phyloP scores from a whole-genome alignment of 2,329 filamentous ascomycete genomes.

The Hirsutella minnesotensis region DNA sequence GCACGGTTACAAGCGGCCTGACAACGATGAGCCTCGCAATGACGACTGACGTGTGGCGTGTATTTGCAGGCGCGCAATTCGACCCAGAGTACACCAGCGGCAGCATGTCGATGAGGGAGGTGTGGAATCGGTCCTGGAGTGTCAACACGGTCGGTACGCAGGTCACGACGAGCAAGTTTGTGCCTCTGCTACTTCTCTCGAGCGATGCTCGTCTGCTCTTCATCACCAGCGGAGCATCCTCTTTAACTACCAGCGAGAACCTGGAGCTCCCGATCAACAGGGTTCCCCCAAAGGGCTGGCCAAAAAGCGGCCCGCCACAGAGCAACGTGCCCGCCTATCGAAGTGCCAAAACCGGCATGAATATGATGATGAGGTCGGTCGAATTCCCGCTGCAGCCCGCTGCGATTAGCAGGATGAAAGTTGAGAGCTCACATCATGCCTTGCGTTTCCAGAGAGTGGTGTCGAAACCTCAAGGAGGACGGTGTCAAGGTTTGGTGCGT shows the following conservation, averaged over 20 bases:
- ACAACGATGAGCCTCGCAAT: too few relatives aligned
- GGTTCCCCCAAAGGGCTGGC: slow-evolving; percentile 29
- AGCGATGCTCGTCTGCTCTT: slow-evolving; percentile 33
- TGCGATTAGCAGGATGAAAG: too few relatives aligned
- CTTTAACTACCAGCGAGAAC: slow-evolving; percentile 18
- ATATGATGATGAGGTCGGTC: slow-evolving; percentile 11
- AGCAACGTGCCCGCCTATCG: not conserved
- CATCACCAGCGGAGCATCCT: slow-evolving; percentile 30
- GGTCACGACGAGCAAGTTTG: slow-evolving; percentile 24
- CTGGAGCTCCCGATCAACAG: slow-evolving; percentile 2
- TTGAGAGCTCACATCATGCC: not conserved
- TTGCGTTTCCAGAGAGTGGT: slow-evolving; percentile 19
- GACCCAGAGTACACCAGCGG: slow-evolving; percentile 19
- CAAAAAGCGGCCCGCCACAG: slow-evolving; percentile 34
- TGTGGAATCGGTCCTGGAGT: slow-evolving; percentile 30
- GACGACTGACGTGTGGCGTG: too few relatives aligned
- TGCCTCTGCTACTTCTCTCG: slow-evolving; percentile 32
- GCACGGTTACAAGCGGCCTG: too few relatives aligned
- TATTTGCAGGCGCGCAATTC: slow-evolving; percentile 25
- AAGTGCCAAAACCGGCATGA: slow-evolving; percentile 13
- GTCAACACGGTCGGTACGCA: slow-evolving; percentile 37
- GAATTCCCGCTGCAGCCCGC: not conserved
- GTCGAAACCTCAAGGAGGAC: slow-evolving; percentile 29
- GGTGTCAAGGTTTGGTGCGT: slow-evolving; percentile 37
- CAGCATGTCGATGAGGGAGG: not conserved